Evolutionary conservation across 805 yeast genomes (phyloP).

Genomic region (Saccharomyces mikatae): DNA sequence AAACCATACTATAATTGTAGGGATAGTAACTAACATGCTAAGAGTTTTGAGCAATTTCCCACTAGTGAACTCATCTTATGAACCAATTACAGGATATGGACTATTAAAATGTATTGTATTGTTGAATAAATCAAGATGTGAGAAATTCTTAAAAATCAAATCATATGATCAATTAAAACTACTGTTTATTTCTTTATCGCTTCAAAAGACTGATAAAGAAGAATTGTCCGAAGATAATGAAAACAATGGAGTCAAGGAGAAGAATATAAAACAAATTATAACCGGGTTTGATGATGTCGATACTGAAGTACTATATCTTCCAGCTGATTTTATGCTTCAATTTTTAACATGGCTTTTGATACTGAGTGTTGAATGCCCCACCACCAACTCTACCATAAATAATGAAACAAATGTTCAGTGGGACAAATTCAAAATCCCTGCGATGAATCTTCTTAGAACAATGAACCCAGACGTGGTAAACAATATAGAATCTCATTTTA

Average conservation of each 20-base stretch:
- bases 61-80: slow-evolving; percentile 32
- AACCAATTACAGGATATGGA: slow-evolving; percentile 32
- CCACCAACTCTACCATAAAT: slow-evolving; percentile 26
- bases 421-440: slow-evolving; percentile 37
- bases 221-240: slow-evolving; percentile 4
- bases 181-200: slow-evolving; percentile 41
- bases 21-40: slow-evolving; percentile 35
- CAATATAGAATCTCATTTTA: slow-evolving; percentile 13
- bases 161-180: slow-evolving; percentile 37
- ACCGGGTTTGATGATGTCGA: slow-evolving; percentile 39
- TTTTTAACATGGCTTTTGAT: slow-evolving; percentile 44
- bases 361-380: slow-evolving; percentile 34
- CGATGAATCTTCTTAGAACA: slow-evolving; percentile 41
- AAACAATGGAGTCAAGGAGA: neutral
- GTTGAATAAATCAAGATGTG: slow-evolving; percentile 38
- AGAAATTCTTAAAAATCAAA: slow-evolving; percentile 28
- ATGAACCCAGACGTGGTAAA: slow-evolving; percentile 35
- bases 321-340: slow-evolving; percentile 36
- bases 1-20: slow-evolving; percentile 24
- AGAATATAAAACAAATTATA: slow-evolving; percentile 16
- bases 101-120: slow-evolving; percentile 38
- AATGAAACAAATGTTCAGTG: slow-evolving; percentile 29
- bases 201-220: slow-evolving; percentile 11
- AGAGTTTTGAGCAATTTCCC: slow-evolving; percentile 44
- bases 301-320: slow-evolving; percentile 31